A percentile compares a stretch with the other conserved stretches of the same genome.
Conservation (phyloP, 1,284 basidiomycete genomes). For the Microbotryum scabiosae region DNA sequence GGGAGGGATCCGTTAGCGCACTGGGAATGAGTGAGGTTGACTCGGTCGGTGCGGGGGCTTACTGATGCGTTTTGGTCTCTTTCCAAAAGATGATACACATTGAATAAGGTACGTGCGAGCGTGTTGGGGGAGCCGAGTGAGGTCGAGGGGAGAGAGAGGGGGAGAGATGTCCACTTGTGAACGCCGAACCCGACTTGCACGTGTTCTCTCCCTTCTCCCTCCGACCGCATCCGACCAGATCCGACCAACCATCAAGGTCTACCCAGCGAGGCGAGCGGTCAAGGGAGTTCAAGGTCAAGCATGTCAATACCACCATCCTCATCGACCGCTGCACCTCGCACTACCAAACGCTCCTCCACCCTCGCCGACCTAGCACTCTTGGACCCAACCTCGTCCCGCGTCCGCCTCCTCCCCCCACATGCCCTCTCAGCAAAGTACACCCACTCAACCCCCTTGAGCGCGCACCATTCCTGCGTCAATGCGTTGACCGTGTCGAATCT, state of each 20-base stretch:
- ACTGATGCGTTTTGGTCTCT: background rate
- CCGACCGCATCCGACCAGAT: background rate
- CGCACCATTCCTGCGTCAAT: slow-evolving; percentile 63
- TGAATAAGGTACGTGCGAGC: no score
- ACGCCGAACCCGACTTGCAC: no score
- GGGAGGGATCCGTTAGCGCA: background rate
- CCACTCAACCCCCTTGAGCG: slow-evolving; percentile 39
- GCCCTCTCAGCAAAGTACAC: background rate
- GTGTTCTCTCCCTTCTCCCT: no score
- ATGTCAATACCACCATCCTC: no score
- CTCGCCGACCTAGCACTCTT: slow-evolving; percentile 11
- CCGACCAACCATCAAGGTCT: no score
- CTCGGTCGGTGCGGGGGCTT: background rate
- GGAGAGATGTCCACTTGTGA: no score
- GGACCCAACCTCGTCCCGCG: slow-evolving; percentile 1
- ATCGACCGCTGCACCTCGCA: background rate
- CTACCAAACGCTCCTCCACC: background rate
- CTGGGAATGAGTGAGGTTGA: no score
- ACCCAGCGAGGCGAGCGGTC: no score
- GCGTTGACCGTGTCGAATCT: slow-evolving; percentile 55
- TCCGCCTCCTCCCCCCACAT: background rate
- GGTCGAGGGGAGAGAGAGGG: no score
- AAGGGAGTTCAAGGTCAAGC: no score
- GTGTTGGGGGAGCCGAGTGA: no score
- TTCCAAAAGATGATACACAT: slow-evolving; percentile 31